These are phyloP conservation scores for Kwoniella dendrophila DNA, from an alignment of 768 basidiomycete species.

Conservation along the genomic window DNA sequence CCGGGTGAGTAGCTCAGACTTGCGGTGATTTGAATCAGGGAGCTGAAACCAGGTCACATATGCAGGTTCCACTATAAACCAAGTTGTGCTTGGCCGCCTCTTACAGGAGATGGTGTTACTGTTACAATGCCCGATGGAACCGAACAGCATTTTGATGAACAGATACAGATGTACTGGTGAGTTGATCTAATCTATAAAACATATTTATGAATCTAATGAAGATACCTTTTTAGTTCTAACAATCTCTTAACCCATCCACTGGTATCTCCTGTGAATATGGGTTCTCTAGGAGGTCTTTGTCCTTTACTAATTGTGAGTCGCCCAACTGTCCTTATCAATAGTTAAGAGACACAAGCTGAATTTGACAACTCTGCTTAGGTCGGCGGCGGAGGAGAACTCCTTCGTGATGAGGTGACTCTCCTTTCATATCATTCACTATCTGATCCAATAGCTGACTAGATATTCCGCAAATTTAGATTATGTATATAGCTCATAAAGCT, in stretches of 20 bases:
- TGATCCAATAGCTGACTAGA: not conserved
- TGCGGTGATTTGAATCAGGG: not conserved
- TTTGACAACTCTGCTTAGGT: too few species aligned
- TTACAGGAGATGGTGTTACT: slow-evolving; percentile 41
- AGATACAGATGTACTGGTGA: slow-evolving; percentile 54
- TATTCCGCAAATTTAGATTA: slow-evolving; percentile 27
- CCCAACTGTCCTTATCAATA: too few species aligned
- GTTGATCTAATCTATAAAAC: slow-evolving; percentile 3
- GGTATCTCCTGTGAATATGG: slow-evolving; percentile 51
- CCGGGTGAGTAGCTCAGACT: slow-evolving; percentile 34
- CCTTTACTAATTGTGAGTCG: slow-evolving; percentile 48
- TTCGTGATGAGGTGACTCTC: slow-evolving; percentile 41
- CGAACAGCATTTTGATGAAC: slow-evolving; percentile 41
- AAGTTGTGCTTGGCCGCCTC: slow-evolving; percentile 45
- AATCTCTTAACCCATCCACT: slow-evolving; percentile 52
- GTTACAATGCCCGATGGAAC: slow-evolving; percentile 42
- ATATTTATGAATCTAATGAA: not conserved
- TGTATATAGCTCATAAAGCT: slow-evolving; percentile 52
- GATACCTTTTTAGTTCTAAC: slow-evolving; percentile 30
- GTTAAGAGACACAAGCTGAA: too few species aligned
- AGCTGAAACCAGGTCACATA: slow-evolving; percentile 2
- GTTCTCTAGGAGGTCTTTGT: slow-evolving; percentile 53
- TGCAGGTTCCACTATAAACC: slow-evolving; percentile 51
- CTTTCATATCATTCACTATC: not conserved
- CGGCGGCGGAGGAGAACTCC: slow-evolving; percentile 46